A percentile compares a stretch with the other conserved stretches of the same genome.
These are phyloP conservation scores for Paraphaeosphaeria sporulosa DNA, from an alignment of 2,329 filamentous ascomycete species.

Conservation along the genomic window DNA sequence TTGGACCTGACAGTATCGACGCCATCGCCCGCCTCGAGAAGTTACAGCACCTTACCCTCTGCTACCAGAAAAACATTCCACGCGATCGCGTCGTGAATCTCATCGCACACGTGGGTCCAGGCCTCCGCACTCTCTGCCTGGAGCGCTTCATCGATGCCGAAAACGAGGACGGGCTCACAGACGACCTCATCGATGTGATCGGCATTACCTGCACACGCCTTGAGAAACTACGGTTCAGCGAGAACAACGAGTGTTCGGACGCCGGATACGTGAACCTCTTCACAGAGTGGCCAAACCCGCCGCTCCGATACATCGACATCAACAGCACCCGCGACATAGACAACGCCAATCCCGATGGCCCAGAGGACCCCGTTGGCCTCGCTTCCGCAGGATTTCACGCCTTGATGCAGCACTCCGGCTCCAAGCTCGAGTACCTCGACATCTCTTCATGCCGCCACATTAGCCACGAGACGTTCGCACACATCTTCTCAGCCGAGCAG, in stretches of 20 bases:
- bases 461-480: slow-evolving; percentile 72
- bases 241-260: slow-evolving; percentile 80
- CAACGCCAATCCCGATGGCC: slow-evolving; percentile 70
- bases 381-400: slow-evolving; percentile 78
- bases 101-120: slow-evolving; percentile 67
- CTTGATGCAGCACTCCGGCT: slow-evolving; percentile 83
- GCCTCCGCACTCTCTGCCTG: slow-evolving; percentile 80
- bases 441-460: slow-evolving; percentile 89
- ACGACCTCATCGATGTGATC: slow-evolving; percentile 70
- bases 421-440: slow-evolving; percentile 71
- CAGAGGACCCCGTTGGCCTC: slow-evolving; percentile 71
- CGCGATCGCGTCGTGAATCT: slow-evolving; percentile 67
- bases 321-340: slow-evolving; percentile 81
- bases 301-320: slow-evolving; percentile 75
- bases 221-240: slow-evolving; percentile 79
- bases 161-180: slow-evolving; percentile 65
- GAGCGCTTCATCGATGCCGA: slow-evolving; percentile 66
- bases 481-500: slow-evolving; percentile 70
- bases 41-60: slow-evolving; percentile 78
- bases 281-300: slow-evolving; percentile 75
- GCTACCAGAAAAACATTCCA: slow-evolving; percentile 66
- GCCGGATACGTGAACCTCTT: slow-evolving; percentile 77
- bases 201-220: slow-evolving; percentile 73
- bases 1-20: slow-evolving; percentile 71
- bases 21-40: slow-evolving; percentile 68